Conservation (phyloP, 257 asterid species). For the Solanum lycopersicoides region DNA sequence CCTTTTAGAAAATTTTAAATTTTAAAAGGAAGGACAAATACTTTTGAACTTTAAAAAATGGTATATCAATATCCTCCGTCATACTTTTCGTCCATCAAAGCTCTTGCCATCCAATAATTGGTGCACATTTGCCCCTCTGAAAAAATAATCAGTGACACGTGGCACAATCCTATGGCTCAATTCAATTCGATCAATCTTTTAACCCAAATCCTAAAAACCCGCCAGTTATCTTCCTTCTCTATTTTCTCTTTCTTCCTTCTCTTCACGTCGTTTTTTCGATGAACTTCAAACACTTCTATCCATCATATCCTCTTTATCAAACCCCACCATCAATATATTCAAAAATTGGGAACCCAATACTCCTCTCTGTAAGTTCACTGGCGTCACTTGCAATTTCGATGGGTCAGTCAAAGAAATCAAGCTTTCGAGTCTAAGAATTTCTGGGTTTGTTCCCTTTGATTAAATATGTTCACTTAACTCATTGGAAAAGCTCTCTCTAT, state of each 20-base stretch:
- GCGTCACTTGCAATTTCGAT: constrained; percentile 46
- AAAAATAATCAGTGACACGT: too few relatives aligned
- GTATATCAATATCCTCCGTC: too few relatives aligned
- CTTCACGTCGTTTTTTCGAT: constrained; percentile 29
- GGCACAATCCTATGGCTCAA: too few relatives aligned
- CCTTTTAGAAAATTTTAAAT: too few relatives aligned
- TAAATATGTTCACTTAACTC: constrained; percentile 44
- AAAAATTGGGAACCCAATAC: constrained; percentile 41
- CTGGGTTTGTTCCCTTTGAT: constrained; percentile 36
- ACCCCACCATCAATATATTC: constrained; percentile 26
- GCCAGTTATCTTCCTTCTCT: constrained; percentile 1
- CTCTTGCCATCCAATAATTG: too few relatives aligned
- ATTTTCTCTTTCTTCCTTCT: constrained; percentile 11
- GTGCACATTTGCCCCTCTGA: too few relatives aligned
- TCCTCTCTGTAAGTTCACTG: constrained; percentile 30
- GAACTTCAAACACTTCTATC: constrained; percentile 49
- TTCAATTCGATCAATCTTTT: too few relatives aligned
- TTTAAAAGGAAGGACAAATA: too few relatives aligned
- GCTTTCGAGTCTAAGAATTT: constrained; percentile 34
- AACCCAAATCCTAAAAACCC: too few relatives aligned
- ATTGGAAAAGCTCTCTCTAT: constrained; percentile 52
- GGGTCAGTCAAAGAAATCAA: constrained; percentile 48
- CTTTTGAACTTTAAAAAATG: too few relatives aligned
- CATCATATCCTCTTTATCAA: constrained; percentile 40
- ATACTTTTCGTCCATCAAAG: too few relatives aligned